Percentiles rank a stretch among this genome's conserved stretches.
Evolutionary conservation across 2,329 filamentous ascomycete species (phyloP).

Genomic region (Ophiostoma piceae): DNA sequence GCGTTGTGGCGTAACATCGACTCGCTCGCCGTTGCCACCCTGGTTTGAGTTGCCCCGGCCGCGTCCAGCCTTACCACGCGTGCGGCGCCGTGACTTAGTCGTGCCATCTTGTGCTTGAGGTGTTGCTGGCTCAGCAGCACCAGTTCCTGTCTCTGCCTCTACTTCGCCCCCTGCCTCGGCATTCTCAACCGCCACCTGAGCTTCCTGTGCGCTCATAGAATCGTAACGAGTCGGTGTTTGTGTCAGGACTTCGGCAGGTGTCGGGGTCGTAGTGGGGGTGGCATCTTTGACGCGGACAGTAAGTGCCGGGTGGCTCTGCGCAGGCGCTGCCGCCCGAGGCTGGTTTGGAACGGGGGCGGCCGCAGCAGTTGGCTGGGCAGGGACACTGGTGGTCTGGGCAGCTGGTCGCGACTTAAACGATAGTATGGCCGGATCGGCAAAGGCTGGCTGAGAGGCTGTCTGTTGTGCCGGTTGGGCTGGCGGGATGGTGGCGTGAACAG

Average conservation of each 20-base stretch:
- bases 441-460: slow-evolving; percentile 23
- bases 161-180: neutral
- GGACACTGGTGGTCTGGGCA: neutral
- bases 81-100: slow-evolving; percentile 26
- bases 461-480: neutral
- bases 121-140: neutral
- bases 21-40: slow-evolving; percentile 30
- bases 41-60: slow-evolving; percentile 32
- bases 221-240: neutral
- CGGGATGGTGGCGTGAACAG: neutral
- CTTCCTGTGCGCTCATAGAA: slow-evolving; percentile 11
- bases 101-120: neutral
- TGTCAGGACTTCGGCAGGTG: neutral
- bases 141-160: neutral
- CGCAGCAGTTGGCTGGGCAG: neutral
- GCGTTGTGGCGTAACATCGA: slow-evolving; percentile 26
- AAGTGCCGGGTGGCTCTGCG: neutral
- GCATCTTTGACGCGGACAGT: slow-evolving; percentile 2
- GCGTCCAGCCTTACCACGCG: slow-evolving; percentile 33
- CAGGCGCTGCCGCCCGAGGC: neutral
- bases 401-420: slow-evolving; percentile 22
- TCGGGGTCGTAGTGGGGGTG: neutral
- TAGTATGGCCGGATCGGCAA: slow-evolving; percentile 27
- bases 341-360: neutral
- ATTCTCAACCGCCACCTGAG: neutral